Evolutionary conservation across 2,329 filamentous ascomycete species (phyloP).

Genomic region (Pestalotiopsis sp.): DNA sequence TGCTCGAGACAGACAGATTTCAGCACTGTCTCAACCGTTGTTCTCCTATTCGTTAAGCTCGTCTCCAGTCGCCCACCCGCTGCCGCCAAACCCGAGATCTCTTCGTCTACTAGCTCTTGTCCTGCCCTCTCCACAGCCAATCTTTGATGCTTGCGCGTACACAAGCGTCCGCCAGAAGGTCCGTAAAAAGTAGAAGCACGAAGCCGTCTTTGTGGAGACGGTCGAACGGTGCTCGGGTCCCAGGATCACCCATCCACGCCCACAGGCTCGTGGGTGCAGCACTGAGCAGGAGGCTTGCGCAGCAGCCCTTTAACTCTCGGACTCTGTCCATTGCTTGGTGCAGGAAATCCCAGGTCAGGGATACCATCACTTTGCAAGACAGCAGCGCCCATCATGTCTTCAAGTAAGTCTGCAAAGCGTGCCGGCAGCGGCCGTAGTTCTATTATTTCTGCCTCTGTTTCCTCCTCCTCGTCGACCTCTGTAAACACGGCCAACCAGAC

Average conservation of each 20-base stretch:
- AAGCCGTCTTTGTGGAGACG: slow-evolving; percentile 8
- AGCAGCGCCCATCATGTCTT: slow-evolving; percentile 18
- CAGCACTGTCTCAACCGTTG: not conserved
- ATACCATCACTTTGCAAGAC: slow-evolving; percentile 1
- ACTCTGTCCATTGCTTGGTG: not conserved
- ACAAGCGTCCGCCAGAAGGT: not conserved
- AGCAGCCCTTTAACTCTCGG: slow-evolving; percentile 9
- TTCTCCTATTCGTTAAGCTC: slow-evolving; percentile 7
- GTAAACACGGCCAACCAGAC: not conserved
- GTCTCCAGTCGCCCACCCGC: slow-evolving; percentile 10
- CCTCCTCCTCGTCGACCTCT: not conserved
- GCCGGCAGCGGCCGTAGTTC: slow-evolving; percentile 15
- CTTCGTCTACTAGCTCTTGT: not conserved
- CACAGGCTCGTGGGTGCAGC: slow-evolving; percentile 6
- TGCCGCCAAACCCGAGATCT: slow-evolving; percentile 11
- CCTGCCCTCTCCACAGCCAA: slow-evolving; percentile 3
- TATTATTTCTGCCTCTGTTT: slow-evolving; percentile 16
- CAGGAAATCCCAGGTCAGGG: slow-evolving; percentile 2
- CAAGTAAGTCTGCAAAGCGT: slow-evolving; percentile 19
- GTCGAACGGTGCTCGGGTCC: slow-evolving; percentile 4
- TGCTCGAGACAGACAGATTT: not conserved
- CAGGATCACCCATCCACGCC: slow-evolving; percentile 8
- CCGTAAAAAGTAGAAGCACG: slow-evolving; percentile 7
- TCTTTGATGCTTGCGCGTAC: slow-evolving; percentile 10
- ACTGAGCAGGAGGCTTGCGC: slow-evolving; percentile 2